Base-by-base conservation (phyloP, 108 stramenopile genomes). In the Licmophora abbreviata region DNA sequence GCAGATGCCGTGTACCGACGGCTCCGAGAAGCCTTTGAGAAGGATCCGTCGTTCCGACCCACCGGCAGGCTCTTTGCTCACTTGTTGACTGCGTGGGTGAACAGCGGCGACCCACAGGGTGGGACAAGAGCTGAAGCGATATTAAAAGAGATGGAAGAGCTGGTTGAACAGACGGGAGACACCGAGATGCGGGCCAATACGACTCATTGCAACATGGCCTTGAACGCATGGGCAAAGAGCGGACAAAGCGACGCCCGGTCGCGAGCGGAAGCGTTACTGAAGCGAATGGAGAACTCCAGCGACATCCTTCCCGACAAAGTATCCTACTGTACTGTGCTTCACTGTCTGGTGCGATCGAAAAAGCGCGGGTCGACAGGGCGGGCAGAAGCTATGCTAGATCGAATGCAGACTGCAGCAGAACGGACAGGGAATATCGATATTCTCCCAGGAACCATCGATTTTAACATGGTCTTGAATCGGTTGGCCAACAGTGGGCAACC, bases 211-310 rank as follows among this genome's bases (percentile, higher is more conserved):
- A 76, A 76, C 36, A 74, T 71, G 4, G 83, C 78, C 20, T 63
- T 80, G 44, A 71, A 77, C 47, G 77, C 83, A 9, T 68, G 71
- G 24, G 78, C 83, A 35, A 77, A 80, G 48, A 63, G 73, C 14
- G 57, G 66, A 62, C 66, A 74, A 25, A 51, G 58, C 41, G 63
- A 77, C 35, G 67, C 75, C 4, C 76, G 71, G 26, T 44, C 61
- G 23, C 61, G 76, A 27, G 78, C 79, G 17, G 78, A 79, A 27
- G 66, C 61, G 23, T 49, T 80, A 37, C 55, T 84, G 4, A 57
- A 76, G 20, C 60, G 63, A 48, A 79, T 84, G 83, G 73, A 79
- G 31, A 26, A 37, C 23, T 61, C 75, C 9, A 20, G 51, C 41
- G 31, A 66, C 3, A 17, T 25, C 14, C 30, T 12, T 7, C 5